phyloP scores from a whole-genome alignment of 345 rosid genomes.

The Pseudoturritis turrita region DNA sequence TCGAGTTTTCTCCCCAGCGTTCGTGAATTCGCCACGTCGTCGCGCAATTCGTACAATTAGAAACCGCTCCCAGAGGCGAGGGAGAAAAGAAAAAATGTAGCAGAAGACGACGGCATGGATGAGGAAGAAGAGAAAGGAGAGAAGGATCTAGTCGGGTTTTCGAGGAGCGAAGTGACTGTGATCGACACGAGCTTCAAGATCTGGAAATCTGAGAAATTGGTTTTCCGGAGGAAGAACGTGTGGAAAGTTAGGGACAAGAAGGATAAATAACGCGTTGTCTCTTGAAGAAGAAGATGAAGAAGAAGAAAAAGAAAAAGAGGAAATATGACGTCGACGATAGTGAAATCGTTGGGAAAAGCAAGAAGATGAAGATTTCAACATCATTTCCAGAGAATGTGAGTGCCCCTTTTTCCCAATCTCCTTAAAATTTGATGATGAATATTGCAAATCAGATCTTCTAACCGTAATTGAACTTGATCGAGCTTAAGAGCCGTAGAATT shows the following conservation, averaged over 20 bases:
- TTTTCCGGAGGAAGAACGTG: conserved; percentile 62
- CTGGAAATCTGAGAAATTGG: conserved; percentile 87
- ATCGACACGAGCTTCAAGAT: conserved; percentile 73
- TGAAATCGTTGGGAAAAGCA: conserved; percentile 25
- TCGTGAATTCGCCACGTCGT: conserved; percentile 27
- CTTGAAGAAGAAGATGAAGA: conserved; percentile 26
- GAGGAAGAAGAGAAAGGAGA: conserved; percentile 39
- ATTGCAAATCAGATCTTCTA: too few relatives aligned
- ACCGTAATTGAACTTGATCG: background rate
- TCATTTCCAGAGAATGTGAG: conserved; percentile 14
- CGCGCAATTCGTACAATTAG: conserved; percentile 31
- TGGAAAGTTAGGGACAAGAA: conserved; percentile 90
- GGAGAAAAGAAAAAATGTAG: conserved; percentile 22
- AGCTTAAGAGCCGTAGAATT: background rate
- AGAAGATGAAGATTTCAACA: conserved; percentile 45
- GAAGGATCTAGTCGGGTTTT: conserved; percentile 60
- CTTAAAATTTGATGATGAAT: too few relatives aligned
- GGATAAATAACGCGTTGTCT: conserved; percentile 45
- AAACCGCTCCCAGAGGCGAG: conserved; percentile 12
- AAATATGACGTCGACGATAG: conserved; percentile 39
- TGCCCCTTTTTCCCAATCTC: background rate
- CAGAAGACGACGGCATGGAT: conserved; percentile 29
- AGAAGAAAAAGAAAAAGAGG: conserved; percentile 36
- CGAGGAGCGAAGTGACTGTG: conserved; percentile 91
- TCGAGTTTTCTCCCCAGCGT: conserved; percentile 6